phyloP scores from a whole-genome alignment of 768 basidiomycete genomes.

The Xerocomellus intermedius region DNA sequence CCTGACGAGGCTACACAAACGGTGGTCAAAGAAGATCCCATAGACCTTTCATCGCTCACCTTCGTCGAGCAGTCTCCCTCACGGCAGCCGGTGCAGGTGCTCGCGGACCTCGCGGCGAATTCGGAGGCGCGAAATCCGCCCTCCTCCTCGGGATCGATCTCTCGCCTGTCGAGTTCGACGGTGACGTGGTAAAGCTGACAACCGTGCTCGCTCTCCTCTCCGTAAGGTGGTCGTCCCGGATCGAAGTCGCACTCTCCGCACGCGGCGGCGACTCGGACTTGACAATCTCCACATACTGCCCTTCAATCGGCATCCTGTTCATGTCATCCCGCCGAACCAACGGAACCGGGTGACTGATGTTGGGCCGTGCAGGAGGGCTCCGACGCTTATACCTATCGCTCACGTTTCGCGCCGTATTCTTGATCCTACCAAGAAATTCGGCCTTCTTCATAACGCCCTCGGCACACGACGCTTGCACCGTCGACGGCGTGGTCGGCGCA shows the following conservation, averaged over 20 bases:
- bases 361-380: conserved; percentile 41
- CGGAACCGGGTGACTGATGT: conserved; percentile 60
- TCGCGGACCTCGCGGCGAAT: conserved; percentile 41
- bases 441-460: conserved; percentile 66
- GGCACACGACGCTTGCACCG: conserved; percentile 32
- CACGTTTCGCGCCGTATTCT: conserved; percentile 63
- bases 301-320: conserved; percentile 28
- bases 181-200: conserved; percentile 51
- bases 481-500: conserved; percentile 40
- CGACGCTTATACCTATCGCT: conserved; percentile 55
- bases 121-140: conserved; percentile 66
- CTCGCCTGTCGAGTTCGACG: conserved; percentile 62
- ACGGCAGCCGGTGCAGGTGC: conserved; percentile 18
- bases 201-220: conserved; percentile 40
- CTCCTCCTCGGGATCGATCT: conserved; percentile 66
- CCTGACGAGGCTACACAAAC: conserved; percentile 42
- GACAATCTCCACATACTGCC: conserved; percentile 35
- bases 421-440: conserved; percentile 65
- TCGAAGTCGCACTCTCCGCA: conserved; percentile 34
- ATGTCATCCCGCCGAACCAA: conserved; percentile 23
- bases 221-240: conserved; percentile 36
- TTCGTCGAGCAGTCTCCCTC: conserved; percentile 24
- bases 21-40: conserved; percentile 5
- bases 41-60: conserved; percentile 12
- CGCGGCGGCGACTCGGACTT: conserved; percentile 16